Evolutionary conservation across 202 grass and related monocot species (phyloP), one percentile per base, ranked within the genome.

Genomic region (Schoenoplectus triqueter): DNA sequence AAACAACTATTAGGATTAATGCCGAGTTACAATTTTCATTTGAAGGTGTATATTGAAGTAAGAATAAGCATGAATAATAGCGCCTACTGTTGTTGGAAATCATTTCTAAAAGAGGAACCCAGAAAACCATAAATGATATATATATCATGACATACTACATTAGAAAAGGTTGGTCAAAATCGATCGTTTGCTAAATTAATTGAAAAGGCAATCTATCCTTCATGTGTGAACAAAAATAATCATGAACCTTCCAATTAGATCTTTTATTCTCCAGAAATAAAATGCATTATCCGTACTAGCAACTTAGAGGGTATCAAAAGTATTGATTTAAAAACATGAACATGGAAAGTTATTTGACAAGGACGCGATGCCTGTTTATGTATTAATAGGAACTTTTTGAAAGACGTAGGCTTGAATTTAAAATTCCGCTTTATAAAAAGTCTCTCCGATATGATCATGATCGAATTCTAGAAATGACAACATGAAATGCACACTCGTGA

Each of bases 401-500:
- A 83, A 64, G 64, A 5, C 2, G 18, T 54, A 82, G 15, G 64
- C 62, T 82, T 82, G 64, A 66, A 82, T 82, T 82, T 10, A 46
- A 82, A 39, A 69, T 10, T 69, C 45, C 40, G 48, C 17, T 82
- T 66, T 82, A 67, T 64, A 31, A 39, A 45, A 83, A 83, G 18
- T 44, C 47, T 57, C 3, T 82, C 62, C 46, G 17, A 82, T 82
- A 67, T 78, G 31, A 31, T 31, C 11, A 78, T 78, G 74, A 55
- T 78, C 6, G 57, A 60, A 44, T 78, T 60, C 13, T 78, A 78
- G 74, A 78, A 20, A 13, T 60, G 54, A 60, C 74, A 78, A 78
- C 74, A 60, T 78, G 74, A 78, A 78, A 41, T 78, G 74, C 45
- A 73, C 21, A 73, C 70, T 73, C 70, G 17, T 73, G 70, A 73